These are phyloP conservation scores for Capronia americana DNA, from an alignment of 2,329 filamentous ascomycete genomes.

Conservation along the genomic window DNA sequence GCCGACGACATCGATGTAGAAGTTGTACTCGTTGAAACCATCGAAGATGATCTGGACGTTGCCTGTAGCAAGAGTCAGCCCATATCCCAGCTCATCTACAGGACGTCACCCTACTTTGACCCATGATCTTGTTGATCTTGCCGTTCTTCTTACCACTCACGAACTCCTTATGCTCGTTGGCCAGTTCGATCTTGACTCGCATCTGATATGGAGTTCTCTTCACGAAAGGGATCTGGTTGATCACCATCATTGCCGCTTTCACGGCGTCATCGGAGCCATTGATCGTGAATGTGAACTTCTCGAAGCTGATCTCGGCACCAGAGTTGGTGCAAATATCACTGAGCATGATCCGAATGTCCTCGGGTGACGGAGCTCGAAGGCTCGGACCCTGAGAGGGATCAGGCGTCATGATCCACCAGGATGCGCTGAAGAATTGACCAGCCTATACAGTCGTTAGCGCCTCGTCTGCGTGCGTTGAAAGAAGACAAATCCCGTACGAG, in stretches of 20 bases:
- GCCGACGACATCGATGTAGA: slow-evolving; percentile 97
- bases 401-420: slow-evolving; percentile 88
- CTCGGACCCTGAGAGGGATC: slow-evolving; percentile 66
- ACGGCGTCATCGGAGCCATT: slow-evolving; percentile 96
- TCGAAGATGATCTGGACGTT: slow-evolving; percentile 99
- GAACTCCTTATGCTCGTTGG: slow-evolving; percentile 99
- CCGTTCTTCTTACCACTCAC: slow-evolving; percentile 99
- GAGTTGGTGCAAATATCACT: slow-evolving; percentile 96
- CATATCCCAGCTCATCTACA: slow-evolving; percentile 17
- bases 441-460: slow-evolving; percentile 61
- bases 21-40: slow-evolving; percentile 99
- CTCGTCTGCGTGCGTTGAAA: not conserved
- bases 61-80: slow-evolving; percentile 54
- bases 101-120: slow-evolving; percentile 70
- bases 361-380: slow-evolving; percentile 65
- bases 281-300: slow-evolving; percentile 91
- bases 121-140: slow-evolving; percentile 99
- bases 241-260: slow-evolving; percentile 91
- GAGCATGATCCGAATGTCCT: slow-evolving; percentile 86
- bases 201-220: slow-evolving; percentile 89
- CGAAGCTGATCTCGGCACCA: slow-evolving; percentile 91
- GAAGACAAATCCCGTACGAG: slow-evolving; percentile 64
- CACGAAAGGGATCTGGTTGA: slow-evolving; percentile 89
- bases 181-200: slow-evolving; percentile 96
- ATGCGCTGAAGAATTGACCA: slow-evolving; percentile 96